Evolutionary conservation across 2,329 filamentous ascomycete genomes (phyloP).

Genomic region (Dactylellina cionopaga): DNA sequence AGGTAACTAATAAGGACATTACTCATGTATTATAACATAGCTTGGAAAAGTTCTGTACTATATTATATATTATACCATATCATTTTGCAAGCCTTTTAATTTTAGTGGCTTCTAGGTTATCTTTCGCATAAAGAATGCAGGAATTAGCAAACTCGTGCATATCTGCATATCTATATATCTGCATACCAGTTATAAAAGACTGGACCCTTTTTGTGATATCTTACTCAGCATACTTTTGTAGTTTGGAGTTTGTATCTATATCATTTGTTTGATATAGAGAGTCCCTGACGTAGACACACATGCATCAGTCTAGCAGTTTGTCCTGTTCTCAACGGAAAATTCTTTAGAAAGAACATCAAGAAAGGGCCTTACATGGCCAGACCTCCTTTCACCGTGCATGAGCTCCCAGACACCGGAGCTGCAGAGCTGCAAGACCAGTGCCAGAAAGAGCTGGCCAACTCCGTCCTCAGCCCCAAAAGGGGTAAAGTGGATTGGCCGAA

Average conservation of each 20-base stretch:
- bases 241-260: constrained; percentile 15
- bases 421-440: constrained; percentile 11
- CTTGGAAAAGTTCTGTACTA: too few relatives aligned
- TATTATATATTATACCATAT: too few relatives aligned
- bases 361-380: constrained; percentile 33
- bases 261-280: constrained; percentile 11
- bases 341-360: neutral
- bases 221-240: too few relatives aligned
- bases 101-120: too few relatives aligned
- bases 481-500: constrained; percentile 33
- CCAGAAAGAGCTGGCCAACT: constrained; percentile 11
- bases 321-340: constrained; percentile 12
- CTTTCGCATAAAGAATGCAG: too few relatives aligned
- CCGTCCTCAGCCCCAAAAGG: constrained; percentile 36
- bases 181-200: too few relatives aligned
- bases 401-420: constrained; percentile 49
- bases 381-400: constrained; percentile 51
- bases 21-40: too few relatives aligned
- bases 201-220: too few relatives aligned
- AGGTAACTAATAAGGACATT: too few relatives aligned
- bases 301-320: constrained; percentile 18
- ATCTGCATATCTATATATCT: too few relatives aligned
- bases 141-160: too few relatives aligned
- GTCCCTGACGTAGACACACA: constrained; percentile 26
- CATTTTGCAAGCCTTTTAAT: too few relatives aligned